A percentile compares a stretch with the other conserved stretches of the same genome.
These are phyloP conservation scores for Raffaelea arxii DNA, from an alignment of 2,329 filamentous ascomycete genomes.

Conservation along the genomic window DNA sequence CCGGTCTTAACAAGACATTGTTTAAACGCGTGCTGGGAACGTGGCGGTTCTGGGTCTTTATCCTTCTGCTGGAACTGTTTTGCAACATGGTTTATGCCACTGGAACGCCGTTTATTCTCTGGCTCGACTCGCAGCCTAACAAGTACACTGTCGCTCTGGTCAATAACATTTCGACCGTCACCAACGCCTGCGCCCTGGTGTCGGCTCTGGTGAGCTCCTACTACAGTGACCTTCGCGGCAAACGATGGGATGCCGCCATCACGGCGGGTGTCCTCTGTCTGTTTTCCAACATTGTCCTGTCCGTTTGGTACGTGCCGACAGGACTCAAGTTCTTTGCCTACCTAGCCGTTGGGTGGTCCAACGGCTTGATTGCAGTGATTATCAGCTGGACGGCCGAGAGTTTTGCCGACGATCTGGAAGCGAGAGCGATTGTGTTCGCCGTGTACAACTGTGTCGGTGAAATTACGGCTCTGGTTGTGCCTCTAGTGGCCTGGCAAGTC, in stretches of 20 bases:
- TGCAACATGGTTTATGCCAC: slow-evolving; percentile 14
- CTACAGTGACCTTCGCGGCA: slow-evolving; percentile 21
- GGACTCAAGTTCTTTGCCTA: slow-evolving; percentile 26
- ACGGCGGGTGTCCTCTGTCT: not conserved
- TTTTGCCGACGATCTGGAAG: slow-evolving; percentile 13
- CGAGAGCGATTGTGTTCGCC: slow-evolving; percentile 14
- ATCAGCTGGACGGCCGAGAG: slow-evolving; percentile 13
- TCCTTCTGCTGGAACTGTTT: slow-evolving; percentile 31
- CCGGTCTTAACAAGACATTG: slow-evolving; percentile 29
- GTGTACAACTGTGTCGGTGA: slow-evolving; percentile 13
- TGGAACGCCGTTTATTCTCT: slow-evolving; percentile 5
- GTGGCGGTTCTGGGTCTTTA: slow-evolving; percentile 40
- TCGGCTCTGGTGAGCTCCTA: slow-evolving; percentile 23
- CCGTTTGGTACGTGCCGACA: slow-evolving; percentile 38
- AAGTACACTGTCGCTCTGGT: slow-evolving; percentile 28
- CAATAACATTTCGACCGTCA: slow-evolving; percentile 30
- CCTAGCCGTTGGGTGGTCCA: not conserved
- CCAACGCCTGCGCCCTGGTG: slow-evolving; percentile 27
- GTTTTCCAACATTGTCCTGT: slow-evolving; percentile 33
- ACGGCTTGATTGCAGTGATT: slow-evolving; percentile 1
- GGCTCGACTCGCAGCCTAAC: slow-evolving; percentile 8
- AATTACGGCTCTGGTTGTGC: slow-evolving; percentile 14
- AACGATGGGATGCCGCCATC: not conserved
- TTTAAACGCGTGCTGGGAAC: slow-evolving; percentile 31
- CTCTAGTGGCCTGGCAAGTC: slow-evolving; percentile 12